Evolutionary conservation across 805 yeast species (phyloP), one percentile per base, ranked within the genome.

Genomic region (Scheffersomyces coipomensis): DNA sequence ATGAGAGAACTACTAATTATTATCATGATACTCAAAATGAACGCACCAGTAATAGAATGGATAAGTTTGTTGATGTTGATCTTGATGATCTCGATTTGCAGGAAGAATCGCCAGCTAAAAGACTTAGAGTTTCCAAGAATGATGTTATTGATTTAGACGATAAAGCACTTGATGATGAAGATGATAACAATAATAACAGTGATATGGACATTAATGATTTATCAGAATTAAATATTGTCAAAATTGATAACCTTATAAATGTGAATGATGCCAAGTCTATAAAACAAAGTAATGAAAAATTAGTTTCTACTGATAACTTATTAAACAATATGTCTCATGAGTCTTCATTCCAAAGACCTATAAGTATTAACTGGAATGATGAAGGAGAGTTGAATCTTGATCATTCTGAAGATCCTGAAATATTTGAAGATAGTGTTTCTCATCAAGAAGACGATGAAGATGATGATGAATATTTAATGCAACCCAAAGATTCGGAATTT

Each of bases 301-400:
- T 31, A 12, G 34, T 44, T 6, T 39, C 39, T 16, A 41, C 43
- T 13, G 35, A 39, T 32, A 37, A 30, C 12, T 37, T 44, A 13
- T 35, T 38, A 2, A 35, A 41, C 19, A 52, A 44, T 15, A 50
- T 59, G n/a, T 36, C 39, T 11, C 52, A 56, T 24, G 56, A 54
- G 31, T 44, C 52, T 13, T 63, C 71, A 9, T 68, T 66, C 38
- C 70, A 62, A 42, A 53, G 56, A 38, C 65, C 71, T 9, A 52
- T 64, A 3, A 67, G 73, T 44, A 62, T 69, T 19, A 68, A 64
- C 47, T 69, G 75, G 75, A 66, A 66, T 44, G 71, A 67, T 31
- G 67, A 58, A 18, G 62, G 52, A 4, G 54, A 59, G 23, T 39
- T 60, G 18, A 52, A 60, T 16, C 45, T 63, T n/a, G 67, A 62